Percentiles rank a stretch among this genome's conserved stretches.
These are phyloP conservation scores for Canavalia gladiata DNA, from an alignment of 306 rosid genomes.

Conservation along the genomic window DNA sequence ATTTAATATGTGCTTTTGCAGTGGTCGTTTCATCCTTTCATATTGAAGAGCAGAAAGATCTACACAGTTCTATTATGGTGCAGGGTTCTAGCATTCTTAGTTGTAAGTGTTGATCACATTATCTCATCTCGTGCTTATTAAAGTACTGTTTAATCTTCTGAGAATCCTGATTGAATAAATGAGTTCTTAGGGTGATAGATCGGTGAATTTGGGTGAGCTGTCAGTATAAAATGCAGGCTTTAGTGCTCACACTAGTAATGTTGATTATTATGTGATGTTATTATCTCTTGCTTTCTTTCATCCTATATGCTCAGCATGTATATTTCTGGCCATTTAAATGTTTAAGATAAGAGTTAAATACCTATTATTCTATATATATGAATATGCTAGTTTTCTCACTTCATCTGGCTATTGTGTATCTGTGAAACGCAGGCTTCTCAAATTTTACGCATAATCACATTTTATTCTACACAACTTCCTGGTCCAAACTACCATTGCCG, in stretches of 20 bases:
- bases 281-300: not conserved
- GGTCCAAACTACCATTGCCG: constrained; percentile 95
- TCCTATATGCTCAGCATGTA: constrained; percentile 17
- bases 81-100: constrained; percentile 95
- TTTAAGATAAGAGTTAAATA: constrained; percentile 5
- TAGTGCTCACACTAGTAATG: constrained; percentile 1
- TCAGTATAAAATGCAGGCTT: not conserved
- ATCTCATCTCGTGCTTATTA: constrained; percentile 23
- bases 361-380: constrained; percentile 25
- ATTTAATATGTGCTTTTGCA: constrained; percentile 64
- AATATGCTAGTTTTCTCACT: constrained; percentile 25
- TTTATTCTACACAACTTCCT: constrained; percentile 92
- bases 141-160: constrained; percentile 26
- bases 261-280: constrained; percentile 7
- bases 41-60: constrained; percentile 89
- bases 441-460: constrained; percentile 77
- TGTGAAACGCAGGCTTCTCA: constrained; percentile 72
- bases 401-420: constrained; percentile 27
- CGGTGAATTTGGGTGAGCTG: not conserved
- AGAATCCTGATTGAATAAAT: not conserved
- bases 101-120: constrained; percentile 66
- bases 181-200: constrained; percentile 29
- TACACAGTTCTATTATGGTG: constrained; percentile 95
- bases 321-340: not conserved
- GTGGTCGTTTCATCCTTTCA: constrained; percentile 98